Evolutionary conservation across 257 asterid species (phyloP), one percentile per base, ranked within the genome.

Genomic region (Nicotiana noctiflora): DNA sequence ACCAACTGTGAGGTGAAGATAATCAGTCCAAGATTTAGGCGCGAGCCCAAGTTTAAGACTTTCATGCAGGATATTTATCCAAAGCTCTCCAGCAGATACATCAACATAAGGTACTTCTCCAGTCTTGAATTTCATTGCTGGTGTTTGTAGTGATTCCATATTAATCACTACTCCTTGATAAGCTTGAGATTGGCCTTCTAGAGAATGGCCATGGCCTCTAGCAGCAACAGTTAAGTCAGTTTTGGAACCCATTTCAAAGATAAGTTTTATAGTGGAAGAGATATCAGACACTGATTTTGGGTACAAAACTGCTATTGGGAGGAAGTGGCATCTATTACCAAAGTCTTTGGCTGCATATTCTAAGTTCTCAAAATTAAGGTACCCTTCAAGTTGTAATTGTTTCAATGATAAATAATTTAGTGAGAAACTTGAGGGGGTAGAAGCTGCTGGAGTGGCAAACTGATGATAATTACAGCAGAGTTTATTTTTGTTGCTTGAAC

Each of bases 21-120:
- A 95, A 84, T 93, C 97, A 4, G 97, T 93, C 98, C 99, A 95
- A 5, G 98, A 95, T 79, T 88, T 90, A 15, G 99, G 99, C 0
- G 99, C 75, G 10, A 95, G 87, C 12, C 99, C 99, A 49, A 77
- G 85, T 84, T 91, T 88, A 64, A 93, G 89, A 55, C 96, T 88
- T 84, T 90, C 92, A 79, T 87, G 90, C 90, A 93, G 87, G 31
- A 93, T 83, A 44, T 90, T 79, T 46, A 95, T 92, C 99, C 99
- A 95, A 6, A 91, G 91, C 57, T 90, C 94, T 19, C 99, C 99
- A 2, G 89, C 97, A 7, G 94, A 91, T 8, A 90, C 97, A 80
- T 95, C 98, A 14, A 92, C 96, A 65, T 82, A 91, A 2, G 97
- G 90, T 27, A 56, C 23, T 60, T 82, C 74, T 59, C 91, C 97